Evolutionary conservation across 2,329 filamentous ascomycete genomes (phyloP), one percentile per base, ranked within the genome.

Genomic region (Dactylellina haptotyla): DNA sequence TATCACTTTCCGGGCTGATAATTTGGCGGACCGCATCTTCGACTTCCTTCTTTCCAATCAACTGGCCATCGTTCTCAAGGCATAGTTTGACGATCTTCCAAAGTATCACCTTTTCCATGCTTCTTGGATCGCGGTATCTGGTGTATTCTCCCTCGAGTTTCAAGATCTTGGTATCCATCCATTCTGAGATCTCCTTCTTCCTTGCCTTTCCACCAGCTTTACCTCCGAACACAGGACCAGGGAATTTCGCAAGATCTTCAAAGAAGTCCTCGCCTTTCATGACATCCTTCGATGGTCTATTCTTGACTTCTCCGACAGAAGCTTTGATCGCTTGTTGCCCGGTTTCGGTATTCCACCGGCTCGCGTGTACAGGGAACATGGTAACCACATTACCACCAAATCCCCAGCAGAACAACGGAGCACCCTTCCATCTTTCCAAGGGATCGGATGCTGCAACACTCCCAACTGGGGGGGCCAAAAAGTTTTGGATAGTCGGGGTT

Each of bases 171-270:
- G 86, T 83, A 3, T 85, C 86, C 46, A 99, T 84, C 95, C 96
- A 99, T 1, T 87, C 81, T 45, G 93, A 77, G 0, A 92, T 87
- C 62, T 99, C 94, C 83, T 98, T 99, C 84, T 99, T 99, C 84
- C 97, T 98, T 1, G 89, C 88, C 79, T 97, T 98, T 41, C 88
- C 86, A 80, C 90, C 93, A 16, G 65, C 56, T 46, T 58, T 76
- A 6, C 70, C 67, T 30, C 76, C 77, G 4, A 66, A 78, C 26
- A 99, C 83, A 2, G 96, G 95, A 0, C 95, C 95, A 0, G 95
- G 95, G 78, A 98, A 98, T 77, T 89, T 92, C 16, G 87, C 85
- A 30, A 75, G 51, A 14, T 75, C 69, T 10, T 77, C 77, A 53
- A 95, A 83, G 1, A 88, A 86, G 32, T 95, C 92, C 23, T 87